Conservation (phyloP, 2,329 filamentous ascomycete species). For the Apiospora phragmitis region DNA sequence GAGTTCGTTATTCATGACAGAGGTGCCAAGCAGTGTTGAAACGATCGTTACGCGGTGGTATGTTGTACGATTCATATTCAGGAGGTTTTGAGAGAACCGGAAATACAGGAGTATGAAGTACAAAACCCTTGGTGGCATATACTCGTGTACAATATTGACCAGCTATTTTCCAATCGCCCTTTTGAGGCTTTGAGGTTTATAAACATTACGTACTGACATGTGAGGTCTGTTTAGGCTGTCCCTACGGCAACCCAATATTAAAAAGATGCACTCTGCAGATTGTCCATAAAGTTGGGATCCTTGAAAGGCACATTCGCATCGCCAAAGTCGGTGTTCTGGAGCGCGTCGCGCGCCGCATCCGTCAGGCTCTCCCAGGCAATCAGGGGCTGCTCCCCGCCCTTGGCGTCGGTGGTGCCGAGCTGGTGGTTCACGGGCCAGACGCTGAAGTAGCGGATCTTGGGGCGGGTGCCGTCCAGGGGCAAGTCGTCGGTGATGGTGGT, state of each 20-base stretch:
- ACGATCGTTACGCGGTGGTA: too few species aligned
- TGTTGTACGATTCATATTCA: too few species aligned
- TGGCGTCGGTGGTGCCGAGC: conserved; percentile 33
- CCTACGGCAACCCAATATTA: not conserved
- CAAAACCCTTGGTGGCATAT: too few species aligned
- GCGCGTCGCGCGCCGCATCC: conserved; percentile 32
- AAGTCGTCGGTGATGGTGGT: conserved; percentile 25
- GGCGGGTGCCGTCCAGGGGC: conserved; percentile 26
- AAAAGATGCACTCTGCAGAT: conserved; percentile 16
- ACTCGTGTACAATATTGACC: too few species aligned
- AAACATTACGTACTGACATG: not conserved
- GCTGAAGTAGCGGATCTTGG: conserved; percentile 34
- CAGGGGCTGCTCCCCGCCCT: conserved; percentile 39
- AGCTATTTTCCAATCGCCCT: too few species aligned
- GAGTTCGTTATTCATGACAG: too few species aligned
- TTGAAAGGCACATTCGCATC: conserved; percentile 41
- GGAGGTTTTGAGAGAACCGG: too few species aligned
- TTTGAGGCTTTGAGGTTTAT: not conserved
- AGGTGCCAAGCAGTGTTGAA: too few species aligned
- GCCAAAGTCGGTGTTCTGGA: conserved; percentile 40
- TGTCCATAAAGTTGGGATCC: conserved; percentile 24
- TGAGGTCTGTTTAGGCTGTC: not conserved
- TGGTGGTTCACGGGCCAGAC: conserved; percentile 36
- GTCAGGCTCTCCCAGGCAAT: conserved; percentile 41
- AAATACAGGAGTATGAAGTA: too few species aligned